phyloP scores from a whole-genome alignment of 2,329 filamentous ascomycete species.

The Penicillium crustosum region DNA sequence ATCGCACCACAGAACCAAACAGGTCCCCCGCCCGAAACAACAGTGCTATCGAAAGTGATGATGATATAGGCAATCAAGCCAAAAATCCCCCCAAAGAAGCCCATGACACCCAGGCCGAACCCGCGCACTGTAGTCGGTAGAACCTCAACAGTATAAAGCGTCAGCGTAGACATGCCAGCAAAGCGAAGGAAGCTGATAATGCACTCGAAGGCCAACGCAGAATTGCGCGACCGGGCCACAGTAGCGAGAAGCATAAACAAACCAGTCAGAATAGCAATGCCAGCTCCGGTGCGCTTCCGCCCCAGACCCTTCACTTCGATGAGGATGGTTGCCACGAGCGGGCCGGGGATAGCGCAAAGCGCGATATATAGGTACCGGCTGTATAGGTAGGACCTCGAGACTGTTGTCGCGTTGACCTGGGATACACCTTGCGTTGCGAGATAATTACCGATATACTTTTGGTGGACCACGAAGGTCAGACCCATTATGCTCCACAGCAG shows the following conservation, averaged over 20 bases:
- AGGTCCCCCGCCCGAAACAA: constrained; percentile 6
- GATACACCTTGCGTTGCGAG: constrained; percentile 9
- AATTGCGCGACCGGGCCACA: constrained; percentile 9
- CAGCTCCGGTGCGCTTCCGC: constrained; percentile 17
- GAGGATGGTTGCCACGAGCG: constrained; percentile 14
- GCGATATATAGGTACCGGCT: constrained; percentile 18
- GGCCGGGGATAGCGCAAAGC: constrained; percentile 20
- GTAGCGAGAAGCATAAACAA: constrained; percentile 20
- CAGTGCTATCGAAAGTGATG: constrained; percentile 8
- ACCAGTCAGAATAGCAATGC: constrained; percentile 18
- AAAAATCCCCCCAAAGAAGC: constrained; percentile 12
- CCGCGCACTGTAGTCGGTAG: constrained; percentile 15
- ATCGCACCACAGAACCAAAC: constrained; percentile 26
- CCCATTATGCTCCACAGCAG: constrained; percentile 19
- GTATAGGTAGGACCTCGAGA: constrained; percentile 16
- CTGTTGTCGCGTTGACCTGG: constrained; percentile 12
- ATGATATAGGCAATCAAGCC: constrained; percentile 17
- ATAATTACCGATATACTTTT: constrained; percentile 19
- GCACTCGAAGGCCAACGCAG: constrained; percentile 16
- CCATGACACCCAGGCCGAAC: too few species aligned
- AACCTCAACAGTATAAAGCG: constrained; percentile 21
- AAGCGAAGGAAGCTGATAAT: constrained; percentile 18
- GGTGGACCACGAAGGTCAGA: constrained; percentile 20
- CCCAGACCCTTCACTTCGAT: constrained; percentile 16
- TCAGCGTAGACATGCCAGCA: constrained; percentile 15